These are phyloP conservation scores for Grigorovia yakushimaensis DNA, from an alignment of 805 yeast genomes.

Conservation along the genomic window DNA sequence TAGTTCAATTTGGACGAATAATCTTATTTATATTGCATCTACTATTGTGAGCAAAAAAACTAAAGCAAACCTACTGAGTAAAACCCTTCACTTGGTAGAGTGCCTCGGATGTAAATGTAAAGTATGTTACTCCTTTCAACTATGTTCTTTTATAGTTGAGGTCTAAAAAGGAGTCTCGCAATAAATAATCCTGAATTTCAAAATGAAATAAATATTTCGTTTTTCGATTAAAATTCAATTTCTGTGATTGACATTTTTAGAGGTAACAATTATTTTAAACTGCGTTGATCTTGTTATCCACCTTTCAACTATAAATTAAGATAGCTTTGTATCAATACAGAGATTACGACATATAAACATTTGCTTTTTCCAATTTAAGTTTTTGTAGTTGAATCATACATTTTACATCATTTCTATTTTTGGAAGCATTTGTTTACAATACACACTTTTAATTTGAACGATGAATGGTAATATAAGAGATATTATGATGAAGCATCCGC, in stretches of 20 bases:
- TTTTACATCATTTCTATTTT: not conserved
- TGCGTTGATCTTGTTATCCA: too few relatives aligned
- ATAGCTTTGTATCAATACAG: not conserved
- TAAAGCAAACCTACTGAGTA: too few relatives aligned
- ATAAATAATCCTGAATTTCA: too few relatives aligned
- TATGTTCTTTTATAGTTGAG: not conserved
- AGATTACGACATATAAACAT: too few relatives aligned
- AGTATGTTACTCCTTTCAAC: not conserved
- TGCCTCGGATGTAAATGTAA: not conserved
- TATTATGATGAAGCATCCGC: not conserved
- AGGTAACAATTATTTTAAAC: not conserved
- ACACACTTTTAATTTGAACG: not conserved
- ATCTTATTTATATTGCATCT: too few relatives aligned
- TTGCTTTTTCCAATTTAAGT: not conserved
- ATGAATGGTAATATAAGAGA: too few relatives aligned
- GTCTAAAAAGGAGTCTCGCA: not conserved
- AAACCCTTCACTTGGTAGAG: too few relatives aligned
- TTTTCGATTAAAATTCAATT: not conserved
- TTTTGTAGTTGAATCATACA: not conserved
- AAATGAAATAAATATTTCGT: not conserved
- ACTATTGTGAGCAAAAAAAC: too few relatives aligned
- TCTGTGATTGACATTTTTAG: not conserved
- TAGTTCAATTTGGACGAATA: not conserved
- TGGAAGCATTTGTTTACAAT: not conserved
- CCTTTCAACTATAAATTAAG: too few relatives aligned